Base-by-base conservation (phyloP, 345 rosid genomes). In the Eucalyptus dawsonii region DNA sequence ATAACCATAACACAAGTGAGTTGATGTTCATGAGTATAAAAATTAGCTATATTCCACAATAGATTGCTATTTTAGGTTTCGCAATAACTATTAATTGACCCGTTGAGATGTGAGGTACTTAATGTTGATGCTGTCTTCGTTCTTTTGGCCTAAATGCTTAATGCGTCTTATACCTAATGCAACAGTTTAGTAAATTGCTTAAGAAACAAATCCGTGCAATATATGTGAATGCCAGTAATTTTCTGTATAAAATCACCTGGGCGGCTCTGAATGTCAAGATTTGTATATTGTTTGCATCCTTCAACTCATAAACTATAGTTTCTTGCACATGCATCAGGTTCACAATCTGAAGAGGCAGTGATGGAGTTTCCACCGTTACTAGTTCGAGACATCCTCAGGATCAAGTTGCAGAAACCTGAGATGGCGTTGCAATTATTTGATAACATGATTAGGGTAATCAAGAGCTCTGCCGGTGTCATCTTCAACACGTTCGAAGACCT, bases 311-410 rank as follows among this genome's bases (percentile, higher is more conserved):
- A 65, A 65, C 2, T 65, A n/a, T n/a, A 65, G 80, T 31, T 31
- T 8, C 40, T 51, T 51, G 54, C 21, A 51, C 54, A 51, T 51
- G 54, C 54, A 42, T 40, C 76, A 93, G 97, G 92, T 47, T 91
- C 92, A 53, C 90, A 87, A 83, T 86, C 88, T 53, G 95, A 94
- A 60, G 89, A 89, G 65, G 89, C 80, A 22, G 91, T 94, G n/a
- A 76, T 67, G 58, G 96, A 92, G 88, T 87, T 92, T 86, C 94
- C 93, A 72, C 92, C 92, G 22, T 86, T 93, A 53, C 54, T 51
- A 51, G 54, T 51, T 51, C 54, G 21, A 51, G 54, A 50, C 53
- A 50, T 50, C 53, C 53, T 92, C 2, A 31, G 19, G 22, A 34
- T 88, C 37, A 47, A 87, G 90, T 76, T 92, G 9, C 49, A 53